Evolutionary conservation across 2,329 filamentous ascomycete genomes (phyloP).

Genomic region (Alternaria sp.): DNA sequence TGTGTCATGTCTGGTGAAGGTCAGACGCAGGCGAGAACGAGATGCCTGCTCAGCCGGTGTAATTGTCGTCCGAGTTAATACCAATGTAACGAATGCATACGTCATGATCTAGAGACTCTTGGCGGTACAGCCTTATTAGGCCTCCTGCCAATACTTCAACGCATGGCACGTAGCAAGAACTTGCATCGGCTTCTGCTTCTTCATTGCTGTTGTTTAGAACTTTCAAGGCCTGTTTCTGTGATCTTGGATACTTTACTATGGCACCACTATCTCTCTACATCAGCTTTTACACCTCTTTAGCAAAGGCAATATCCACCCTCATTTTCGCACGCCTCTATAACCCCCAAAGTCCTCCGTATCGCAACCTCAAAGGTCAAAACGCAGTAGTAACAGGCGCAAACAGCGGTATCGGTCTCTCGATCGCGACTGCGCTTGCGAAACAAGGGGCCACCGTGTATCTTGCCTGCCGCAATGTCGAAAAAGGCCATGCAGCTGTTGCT

Average conservation of each 20-base stretch:
- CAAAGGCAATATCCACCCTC: constrained; percentile 12
- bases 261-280: constrained; percentile 5
- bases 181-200: not conserved
- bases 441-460: constrained; percentile 26
- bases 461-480: constrained; percentile 25
- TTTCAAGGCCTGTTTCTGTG: not conserved
- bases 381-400: constrained; percentile 62
- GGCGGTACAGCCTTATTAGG: not conserved
- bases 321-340: constrained; percentile 22
- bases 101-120: not conserved
- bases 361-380: constrained; percentile 53
- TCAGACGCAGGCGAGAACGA: not conserved
- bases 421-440: constrained; percentile 21
- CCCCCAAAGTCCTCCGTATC: constrained; percentile 13
- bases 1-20: not conserved
- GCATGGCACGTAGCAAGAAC: not conserved
- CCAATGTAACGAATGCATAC: not conserved
- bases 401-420: constrained; percentile 57
- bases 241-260: not conserved
- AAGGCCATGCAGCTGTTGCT: constrained; percentile 19
- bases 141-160: not conserved
- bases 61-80: not conserved
- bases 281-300: constrained; percentile 19
- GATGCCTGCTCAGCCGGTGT: not conserved
- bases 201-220: not conserved